These are phyloP conservation scores for Leptodontidium sp. DNA, from an alignment of 2,329 filamentous ascomycete species.

Conservation along the genomic window DNA sequence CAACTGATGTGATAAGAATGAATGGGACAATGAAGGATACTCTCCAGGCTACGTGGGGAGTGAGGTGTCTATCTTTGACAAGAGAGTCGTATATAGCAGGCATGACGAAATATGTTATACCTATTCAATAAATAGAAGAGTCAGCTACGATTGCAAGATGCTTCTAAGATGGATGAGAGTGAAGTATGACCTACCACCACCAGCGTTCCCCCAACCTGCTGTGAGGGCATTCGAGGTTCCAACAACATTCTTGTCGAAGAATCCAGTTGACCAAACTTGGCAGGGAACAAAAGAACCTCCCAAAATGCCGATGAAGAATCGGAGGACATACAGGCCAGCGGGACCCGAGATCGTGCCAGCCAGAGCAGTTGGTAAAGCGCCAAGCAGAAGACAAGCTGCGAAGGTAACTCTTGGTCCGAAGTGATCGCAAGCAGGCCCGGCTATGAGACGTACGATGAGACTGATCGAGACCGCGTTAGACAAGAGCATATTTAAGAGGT, in stretches of 20 bases:
- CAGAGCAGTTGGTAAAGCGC: constrained; percentile 82
- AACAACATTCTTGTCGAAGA: constrained; percentile 92
- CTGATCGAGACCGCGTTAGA: constrained; percentile 26
- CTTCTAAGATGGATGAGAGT: not conserved
- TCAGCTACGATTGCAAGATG: not conserved
- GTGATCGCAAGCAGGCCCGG: constrained; percentile 85
- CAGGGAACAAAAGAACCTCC: constrained; percentile 84
- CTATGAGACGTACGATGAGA: constrained; percentile 77
- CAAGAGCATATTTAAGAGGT: not conserved
- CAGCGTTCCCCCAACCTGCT: constrained; percentile 85
- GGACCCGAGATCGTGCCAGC: constrained; percentile 78
- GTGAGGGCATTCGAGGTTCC: constrained; percentile 88
- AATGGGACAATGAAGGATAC: constrained; percentile 86
- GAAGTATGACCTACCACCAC: constrained; percentile 67
- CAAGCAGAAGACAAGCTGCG: constrained; percentile 77
- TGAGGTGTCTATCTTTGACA: constrained; percentile 64
- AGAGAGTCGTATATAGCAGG: constrained; percentile 86
- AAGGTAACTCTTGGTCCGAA: constrained; percentile 86
- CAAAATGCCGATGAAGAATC: constrained; percentile 84
- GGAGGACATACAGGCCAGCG: constrained; percentile 72
- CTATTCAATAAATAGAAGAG: not conserved
- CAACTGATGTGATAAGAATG: constrained; percentile 73
- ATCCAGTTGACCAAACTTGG: constrained; percentile 91
- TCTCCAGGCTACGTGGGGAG: constrained; percentile 78
- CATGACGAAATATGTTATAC: constrained; percentile 79